Percentiles rank a stretch among this genome's conserved stretches.
Evolutionary conservation across 2,329 filamentous ascomycete species (phyloP).

Genomic region (Sclerotinia spermophila): DNA sequence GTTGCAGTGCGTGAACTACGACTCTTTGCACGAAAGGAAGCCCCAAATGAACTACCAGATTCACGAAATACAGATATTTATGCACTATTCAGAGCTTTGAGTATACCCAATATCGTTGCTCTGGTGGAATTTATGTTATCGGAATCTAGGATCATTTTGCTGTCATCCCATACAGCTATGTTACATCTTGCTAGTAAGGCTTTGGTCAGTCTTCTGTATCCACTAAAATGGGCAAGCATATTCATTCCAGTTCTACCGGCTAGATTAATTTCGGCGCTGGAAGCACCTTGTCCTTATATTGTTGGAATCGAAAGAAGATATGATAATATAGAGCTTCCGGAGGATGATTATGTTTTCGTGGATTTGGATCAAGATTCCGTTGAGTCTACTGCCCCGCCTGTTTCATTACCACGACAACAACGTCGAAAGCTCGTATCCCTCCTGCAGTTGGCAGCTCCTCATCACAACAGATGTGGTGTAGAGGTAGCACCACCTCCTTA

Average conservation of each 20-base stretch:
- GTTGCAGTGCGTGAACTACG: slow-evolving; percentile 84
- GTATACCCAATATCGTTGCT: slow-evolving; percentile 86
- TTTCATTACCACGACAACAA: slow-evolving; percentile 79
- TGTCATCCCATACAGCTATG: slow-evolving; percentile 96
- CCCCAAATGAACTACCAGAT: slow-evolving; percentile 86
- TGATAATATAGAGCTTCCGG: slow-evolving; percentile 78
- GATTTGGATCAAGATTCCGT: slow-evolving; percentile 91
- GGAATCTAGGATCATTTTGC: slow-evolving; percentile 91
- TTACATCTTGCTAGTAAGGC: slow-evolving; percentile 88
- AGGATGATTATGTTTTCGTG: slow-evolving; percentile 93
- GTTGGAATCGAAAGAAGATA: slow-evolving; percentile 93
- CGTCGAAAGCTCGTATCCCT: slow-evolving; percentile 85
- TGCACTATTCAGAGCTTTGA: slow-evolving; percentile 84
- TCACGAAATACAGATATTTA: slow-evolving; percentile 90
- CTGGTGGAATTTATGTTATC: slow-evolving; percentile 90
- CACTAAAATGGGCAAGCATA: slow-evolving; percentile 87
- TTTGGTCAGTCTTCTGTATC: slow-evolving; percentile 81
- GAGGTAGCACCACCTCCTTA: slow-evolving; percentile 86
- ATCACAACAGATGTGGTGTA: slow-evolving; percentile 83
- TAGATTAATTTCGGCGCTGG: slow-evolving; percentile 81
- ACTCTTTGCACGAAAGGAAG: slow-evolving; percentile 89
- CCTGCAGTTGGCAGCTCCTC: slow-evolving; percentile 84
- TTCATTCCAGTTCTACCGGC: slow-evolving; percentile 90
- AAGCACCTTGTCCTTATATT: slow-evolving; percentile 95
- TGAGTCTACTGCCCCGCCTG: slow-evolving; percentile 76